These are phyloP conservation scores for Kockiozyma suomiensis DNA, from an alignment of 805 yeast genomes.

Conservation along the genomic window DNA sequence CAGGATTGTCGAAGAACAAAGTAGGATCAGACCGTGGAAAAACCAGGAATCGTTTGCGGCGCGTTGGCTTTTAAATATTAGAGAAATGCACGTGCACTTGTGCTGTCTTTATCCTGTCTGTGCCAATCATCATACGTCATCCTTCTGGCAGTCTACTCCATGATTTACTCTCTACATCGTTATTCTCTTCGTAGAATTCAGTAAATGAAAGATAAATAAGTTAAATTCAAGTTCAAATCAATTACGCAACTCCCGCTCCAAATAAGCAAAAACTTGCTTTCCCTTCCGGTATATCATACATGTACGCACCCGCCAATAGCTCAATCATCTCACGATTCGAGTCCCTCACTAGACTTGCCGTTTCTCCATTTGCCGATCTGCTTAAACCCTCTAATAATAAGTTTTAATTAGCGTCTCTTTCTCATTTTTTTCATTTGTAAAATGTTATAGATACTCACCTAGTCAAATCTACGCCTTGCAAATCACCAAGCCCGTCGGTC, in stretches of 20 bases:
- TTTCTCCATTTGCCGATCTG: slow-evolving; percentile 40
- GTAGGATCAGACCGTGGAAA: no score
- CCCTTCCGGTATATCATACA: not conserved
- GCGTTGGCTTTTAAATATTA: no score
- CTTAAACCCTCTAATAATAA: slow-evolving; percentile 44
- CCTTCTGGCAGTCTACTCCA: no score
- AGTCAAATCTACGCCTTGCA: slow-evolving; percentile 52
- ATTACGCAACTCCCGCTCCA: not conserved
- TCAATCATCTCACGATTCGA: slow-evolving; percentile 1
- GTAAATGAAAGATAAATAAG: no score
- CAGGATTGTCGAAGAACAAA: no score
- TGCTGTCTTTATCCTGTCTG: no score
- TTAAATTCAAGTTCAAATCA: not conserved
- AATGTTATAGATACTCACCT: slow-evolving; percentile 36
- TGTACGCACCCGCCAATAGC: no score
- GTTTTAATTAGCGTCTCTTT: not conserved
- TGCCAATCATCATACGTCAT: no score
- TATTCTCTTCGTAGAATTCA: no score
- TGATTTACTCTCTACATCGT: no score
- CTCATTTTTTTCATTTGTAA: not conserved
- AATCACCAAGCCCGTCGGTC: slow-evolving; percentile 46
- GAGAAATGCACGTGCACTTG: no score
- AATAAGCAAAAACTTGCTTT: not conserved
- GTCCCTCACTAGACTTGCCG: slow-evolving; percentile 26
- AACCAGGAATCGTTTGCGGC: no score